Base-by-base conservation (phyloP, 2,329 filamentous ascomycete genomes). In the Clonostachys rhizophaga region DNA sequence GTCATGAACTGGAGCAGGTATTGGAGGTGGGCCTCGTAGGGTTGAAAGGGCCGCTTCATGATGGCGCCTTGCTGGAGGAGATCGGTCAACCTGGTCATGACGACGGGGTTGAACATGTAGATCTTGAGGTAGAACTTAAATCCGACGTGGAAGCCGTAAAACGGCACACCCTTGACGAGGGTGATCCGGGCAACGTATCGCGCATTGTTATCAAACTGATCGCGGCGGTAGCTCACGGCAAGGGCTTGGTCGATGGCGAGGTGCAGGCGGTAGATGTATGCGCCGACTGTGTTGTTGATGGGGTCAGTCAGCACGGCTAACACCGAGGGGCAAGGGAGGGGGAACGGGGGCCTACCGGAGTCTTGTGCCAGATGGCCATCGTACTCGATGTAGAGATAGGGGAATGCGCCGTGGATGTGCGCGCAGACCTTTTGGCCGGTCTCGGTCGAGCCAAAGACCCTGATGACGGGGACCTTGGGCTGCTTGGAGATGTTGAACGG, bases 1-100 rank as follows among this genome's bases (percentile, higher is more conserved):
- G 86, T 87, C 94, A 99, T 97, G 81, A 95, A 99, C 67, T 99
- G 95, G 10, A 94, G 76, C 9, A 96, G 70, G 62, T 91, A 97
- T 60, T 96, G 90, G 51, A 97, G 66, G 63, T 99, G 95, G 16
- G 89, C 91, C 67, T 99, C 94, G 60, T 94, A 95, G 0, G 94
- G 92, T 60, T 97, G 92, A 40, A 99, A 86, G 20, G 81, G 78
- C 49, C 79, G 81, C 61, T 89, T 89, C 80, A 97, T 81, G 40
- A 99, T 84, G 33, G 86, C 86, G 8, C 94, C 94, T 65, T 96
- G 91, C 16, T 89, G 84, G 40, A 99, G 74, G 43, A 99, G 75
- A 59, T 97, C 91, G 24, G 89, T 83, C 49, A 97, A 74, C 34
- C 92, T 82, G n/a, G 85, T 90, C 80, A 94, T 95, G 51, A 92